These are phyloP conservation scores for Clavariopsis aquatica DNA, from an alignment of 495 filamentous ascomycete genomes.

Conservation along the genomic window DNA sequence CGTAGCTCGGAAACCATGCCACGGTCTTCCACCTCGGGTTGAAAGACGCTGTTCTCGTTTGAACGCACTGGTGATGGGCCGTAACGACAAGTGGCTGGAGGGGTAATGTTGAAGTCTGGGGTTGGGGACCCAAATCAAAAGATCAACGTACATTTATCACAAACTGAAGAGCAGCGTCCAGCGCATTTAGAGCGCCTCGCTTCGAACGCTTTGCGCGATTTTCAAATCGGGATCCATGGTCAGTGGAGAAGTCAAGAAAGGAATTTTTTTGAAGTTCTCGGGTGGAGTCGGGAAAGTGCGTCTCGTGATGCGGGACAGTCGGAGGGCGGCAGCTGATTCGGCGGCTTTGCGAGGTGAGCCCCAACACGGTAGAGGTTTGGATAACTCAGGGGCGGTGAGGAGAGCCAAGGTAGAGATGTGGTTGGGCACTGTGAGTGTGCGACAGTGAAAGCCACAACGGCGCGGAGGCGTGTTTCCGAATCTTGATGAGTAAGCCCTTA, in stretches of 20 bases:
- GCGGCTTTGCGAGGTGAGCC: neutral
- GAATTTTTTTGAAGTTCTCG: conserved; percentile 3
- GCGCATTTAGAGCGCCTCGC: conserved; percentile 6
- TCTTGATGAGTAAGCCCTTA: neutral
- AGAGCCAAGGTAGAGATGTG: neutral
- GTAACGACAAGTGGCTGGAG: neutral
- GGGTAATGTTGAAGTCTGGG: neutral
- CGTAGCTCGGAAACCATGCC: neutral
- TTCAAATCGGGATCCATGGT: conserved; percentile 19
- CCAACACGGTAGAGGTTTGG: neutral
- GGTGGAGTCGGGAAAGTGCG: conserved; percentile 7
- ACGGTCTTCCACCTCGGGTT: neutral
- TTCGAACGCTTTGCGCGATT: neutral
- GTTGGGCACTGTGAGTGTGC: no score
- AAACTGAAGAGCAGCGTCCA: neutral
- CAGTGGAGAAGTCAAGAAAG: neutral
- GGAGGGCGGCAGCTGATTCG: conserved; percentile 6
- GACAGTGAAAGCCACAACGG: neutral
- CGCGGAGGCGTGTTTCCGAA: neutral
- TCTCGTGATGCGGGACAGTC: conserved; percentile 9
- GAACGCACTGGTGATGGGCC: neutral
- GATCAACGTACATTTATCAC: neutral
- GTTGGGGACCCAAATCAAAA: neutral
- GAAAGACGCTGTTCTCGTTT: neutral
- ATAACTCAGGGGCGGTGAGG: neutral